These are phyloP conservation scores for Trichoderma cornu-damae DNA, from an alignment of 2,329 filamentous ascomycete species.

Conservation along the genomic window DNA sequence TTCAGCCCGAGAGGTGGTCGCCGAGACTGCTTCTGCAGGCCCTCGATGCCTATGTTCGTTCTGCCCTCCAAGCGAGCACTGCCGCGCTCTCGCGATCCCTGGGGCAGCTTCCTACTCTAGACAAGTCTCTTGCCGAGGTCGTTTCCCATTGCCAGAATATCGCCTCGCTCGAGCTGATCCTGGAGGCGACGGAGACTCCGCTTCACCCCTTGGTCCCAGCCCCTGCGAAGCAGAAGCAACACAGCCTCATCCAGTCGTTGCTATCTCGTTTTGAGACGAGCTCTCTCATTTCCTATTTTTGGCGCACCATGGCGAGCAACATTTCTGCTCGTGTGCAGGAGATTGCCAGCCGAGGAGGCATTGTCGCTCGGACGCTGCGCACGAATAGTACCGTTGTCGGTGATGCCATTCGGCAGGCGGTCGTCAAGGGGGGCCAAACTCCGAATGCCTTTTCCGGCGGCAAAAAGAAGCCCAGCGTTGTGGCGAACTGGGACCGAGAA, in stretches of 20 bases:
- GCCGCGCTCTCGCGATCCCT: constrained; percentile 70
- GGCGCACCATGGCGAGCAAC: constrained; percentile 78
- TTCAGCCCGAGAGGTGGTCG: constrained; percentile 51
- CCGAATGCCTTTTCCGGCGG: constrained; percentile 49
- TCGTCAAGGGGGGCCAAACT: constrained; percentile 67
- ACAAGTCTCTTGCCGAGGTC: constrained; percentile 75
- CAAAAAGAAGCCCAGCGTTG: constrained; percentile 43
- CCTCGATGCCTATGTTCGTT: constrained; percentile 76
- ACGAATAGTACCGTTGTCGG: constrained; percentile 69
- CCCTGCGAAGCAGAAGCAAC: constrained; percentile 31
- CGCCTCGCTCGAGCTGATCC: constrained; percentile 75
- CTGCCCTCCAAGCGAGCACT: constrained; percentile 71
- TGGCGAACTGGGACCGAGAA: constrained; percentile 76
- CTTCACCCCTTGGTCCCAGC: constrained; percentile 58
- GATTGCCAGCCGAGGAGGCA: constrained; percentile 74
- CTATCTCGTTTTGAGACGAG: constrained; percentile 78
- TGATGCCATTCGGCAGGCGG: constrained; percentile 76
- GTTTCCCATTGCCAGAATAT: constrained; percentile 84
- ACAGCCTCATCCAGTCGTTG: constrained; percentile 64
- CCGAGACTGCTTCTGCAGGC: constrained; percentile 70
- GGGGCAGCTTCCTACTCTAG: constrained; percentile 72
- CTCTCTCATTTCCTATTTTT: constrained; percentile 86
- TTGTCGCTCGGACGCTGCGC: constrained; percentile 73
- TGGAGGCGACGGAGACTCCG: constrained; percentile 64
- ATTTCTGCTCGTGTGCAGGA: constrained; percentile 76